phyloP scores from a whole-genome alignment of 208 protist species.

The Trypanosoma grayi region DNA sequence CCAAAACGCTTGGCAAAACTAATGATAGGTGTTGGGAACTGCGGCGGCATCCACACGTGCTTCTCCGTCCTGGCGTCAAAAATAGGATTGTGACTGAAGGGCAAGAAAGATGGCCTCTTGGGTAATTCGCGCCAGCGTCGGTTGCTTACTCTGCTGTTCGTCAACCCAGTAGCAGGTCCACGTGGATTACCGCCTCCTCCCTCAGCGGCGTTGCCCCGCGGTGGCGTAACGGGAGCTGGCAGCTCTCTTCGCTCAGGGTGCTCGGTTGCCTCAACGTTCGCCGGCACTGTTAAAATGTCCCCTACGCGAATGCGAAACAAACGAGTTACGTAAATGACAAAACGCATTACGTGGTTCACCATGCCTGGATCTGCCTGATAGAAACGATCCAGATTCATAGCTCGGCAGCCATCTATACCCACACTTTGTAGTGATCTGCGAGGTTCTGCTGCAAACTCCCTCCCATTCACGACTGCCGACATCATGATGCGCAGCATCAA shows the following conservation, averaged over 20 bases:
- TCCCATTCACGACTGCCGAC: slow-evolving; percentile 15
- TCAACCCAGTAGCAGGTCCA: background rate
- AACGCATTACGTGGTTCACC: slow-evolving; percentile 35
- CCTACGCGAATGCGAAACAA: slow-evolving; percentile 27
- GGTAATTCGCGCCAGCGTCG: slow-evolving; percentile 46
- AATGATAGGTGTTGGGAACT: slow-evolving; percentile 58
- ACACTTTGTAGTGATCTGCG: slow-evolving; percentile 27
- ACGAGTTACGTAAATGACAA: slow-evolving; percentile 32
- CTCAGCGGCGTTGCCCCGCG: too few relatives aligned
- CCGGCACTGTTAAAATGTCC: slow-evolving; percentile 31
- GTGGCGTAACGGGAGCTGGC: background rate
- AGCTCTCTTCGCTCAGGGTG: background rate
- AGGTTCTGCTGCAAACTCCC: slow-evolving; percentile 14
- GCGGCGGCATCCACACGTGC: slow-evolving; percentile 26
- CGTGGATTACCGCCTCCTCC: background rate
- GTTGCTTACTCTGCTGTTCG: background rate
- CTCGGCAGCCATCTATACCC: slow-evolving; percentile 40
- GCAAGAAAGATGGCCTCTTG: slow-evolving; percentile 37
- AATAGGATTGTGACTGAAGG: slow-evolving; percentile 52
- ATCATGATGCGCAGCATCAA: slow-evolving; percentile 41
- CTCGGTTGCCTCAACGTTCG: slow-evolving; percentile 18
- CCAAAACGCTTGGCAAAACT: slow-evolving; percentile 54
- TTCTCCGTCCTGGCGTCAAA: slow-evolving; percentile 23
- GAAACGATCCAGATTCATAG: slow-evolving; percentile 56
- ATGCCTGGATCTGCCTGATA: slow-evolving; percentile 20